Evolutionary conservation across 371 early-diverging fungal species (phyloP).

Genomic region (Apophysomyces ossiformis): DNA sequence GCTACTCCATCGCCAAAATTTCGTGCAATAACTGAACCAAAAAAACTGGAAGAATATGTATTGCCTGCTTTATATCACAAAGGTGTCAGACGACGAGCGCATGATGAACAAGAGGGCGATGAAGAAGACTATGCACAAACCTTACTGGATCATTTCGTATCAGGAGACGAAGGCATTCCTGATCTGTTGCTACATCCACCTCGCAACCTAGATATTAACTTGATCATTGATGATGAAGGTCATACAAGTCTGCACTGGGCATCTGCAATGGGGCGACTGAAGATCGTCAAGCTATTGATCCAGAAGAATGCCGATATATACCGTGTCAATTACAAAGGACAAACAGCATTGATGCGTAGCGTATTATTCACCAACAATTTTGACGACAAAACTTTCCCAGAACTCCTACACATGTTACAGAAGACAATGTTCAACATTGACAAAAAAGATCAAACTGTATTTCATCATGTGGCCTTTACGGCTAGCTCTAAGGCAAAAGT

Average conservation of each 20-base stretch:
- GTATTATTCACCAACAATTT: constrained; percentile 86
- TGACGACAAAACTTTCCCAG: constrained; percentile 78
- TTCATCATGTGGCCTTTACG: constrained; percentile 87
- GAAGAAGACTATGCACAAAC: constrained; percentile 42
- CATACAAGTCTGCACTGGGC: constrained; percentile 96
- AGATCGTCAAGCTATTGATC: constrained; percentile 71
- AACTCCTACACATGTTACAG: constrained; percentile 76
- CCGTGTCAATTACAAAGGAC: constrained; percentile 77
- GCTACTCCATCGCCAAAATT: not conserved
- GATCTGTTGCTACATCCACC: constrained; percentile 52
- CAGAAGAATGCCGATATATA: constrained; percentile 75
- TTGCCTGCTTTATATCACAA: not conserved
- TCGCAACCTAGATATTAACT: constrained; percentile 65
- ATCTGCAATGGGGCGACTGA: constrained; percentile 81
- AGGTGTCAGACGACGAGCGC: constrained; percentile 6
- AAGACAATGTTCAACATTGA: constrained; percentile 77
- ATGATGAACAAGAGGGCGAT: constrained; percentile 19
- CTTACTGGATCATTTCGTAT: constrained; percentile 55
- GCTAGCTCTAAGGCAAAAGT: constrained; percentile 74
- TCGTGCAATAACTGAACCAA: not conserved
- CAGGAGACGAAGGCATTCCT: constrained; percentile 51
- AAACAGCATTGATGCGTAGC: constrained; percentile 87
- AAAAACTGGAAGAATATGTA: not conserved
- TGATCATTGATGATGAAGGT: constrained; percentile 90
- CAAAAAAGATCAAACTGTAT: constrained; percentile 77